These are phyloP conservation scores for Tillandsia leiboldiana DNA, from an alignment of 176 grass and related monocot genomes.

Conservation along the genomic window DNA sequence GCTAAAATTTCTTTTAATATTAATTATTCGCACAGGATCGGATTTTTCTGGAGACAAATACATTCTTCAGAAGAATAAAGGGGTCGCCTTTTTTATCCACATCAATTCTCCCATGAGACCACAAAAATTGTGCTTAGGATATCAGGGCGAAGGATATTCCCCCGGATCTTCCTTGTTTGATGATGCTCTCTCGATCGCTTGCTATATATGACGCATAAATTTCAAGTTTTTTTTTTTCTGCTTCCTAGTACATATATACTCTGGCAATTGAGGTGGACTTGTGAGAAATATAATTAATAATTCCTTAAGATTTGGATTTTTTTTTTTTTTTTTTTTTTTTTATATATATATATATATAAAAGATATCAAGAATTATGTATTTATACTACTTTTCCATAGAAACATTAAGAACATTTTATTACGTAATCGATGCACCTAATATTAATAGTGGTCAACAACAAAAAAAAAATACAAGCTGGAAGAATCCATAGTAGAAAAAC, in stretches of 20 bases:
- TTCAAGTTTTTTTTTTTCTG: not conserved
- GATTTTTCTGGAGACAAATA: not conserved
- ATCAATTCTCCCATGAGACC: not conserved
- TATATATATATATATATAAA: too few relatives aligned
- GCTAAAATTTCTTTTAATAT: too few relatives aligned
- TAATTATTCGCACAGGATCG: too few relatives aligned
- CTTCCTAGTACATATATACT: conserved; percentile 17
- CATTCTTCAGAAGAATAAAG: not conserved
- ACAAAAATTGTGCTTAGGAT: not conserved
- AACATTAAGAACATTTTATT: too few relatives aligned
- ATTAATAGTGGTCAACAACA: too few relatives aligned
- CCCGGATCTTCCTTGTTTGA: conserved; percentile 25
- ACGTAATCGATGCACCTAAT: too few relatives aligned
- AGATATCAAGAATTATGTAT: too few relatives aligned
- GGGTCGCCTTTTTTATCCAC: not conserved
- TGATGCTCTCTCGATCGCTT: conserved; percentile 14
- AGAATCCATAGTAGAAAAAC: too few relatives aligned
- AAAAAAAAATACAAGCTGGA: too few relatives aligned
- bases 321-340: too few relatives aligned
- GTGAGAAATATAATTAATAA: not conserved
- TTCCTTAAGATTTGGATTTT: too few relatives aligned
- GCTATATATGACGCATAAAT: not conserved
- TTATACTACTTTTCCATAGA: too few relatives aligned
- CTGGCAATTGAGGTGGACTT: not conserved
- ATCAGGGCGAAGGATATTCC: conserved; percentile 26